Percentiles rank a stretch among this genome's conserved stretches.
Evolutionary conservation across 2,329 filamentous ascomycete genomes (phyloP).

Genomic region (Onygena corvina): DNA sequence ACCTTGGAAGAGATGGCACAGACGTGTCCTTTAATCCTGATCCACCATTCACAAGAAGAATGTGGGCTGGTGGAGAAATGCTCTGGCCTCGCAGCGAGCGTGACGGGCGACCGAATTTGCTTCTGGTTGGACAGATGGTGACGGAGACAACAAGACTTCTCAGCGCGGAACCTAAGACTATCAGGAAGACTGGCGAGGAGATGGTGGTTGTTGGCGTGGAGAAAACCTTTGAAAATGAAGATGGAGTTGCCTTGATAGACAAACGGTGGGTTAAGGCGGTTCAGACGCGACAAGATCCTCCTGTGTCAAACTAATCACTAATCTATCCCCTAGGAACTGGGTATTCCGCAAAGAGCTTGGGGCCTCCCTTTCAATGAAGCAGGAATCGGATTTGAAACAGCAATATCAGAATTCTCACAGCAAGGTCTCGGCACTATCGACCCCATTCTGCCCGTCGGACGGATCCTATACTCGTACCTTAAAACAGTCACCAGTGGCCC

Average conservation of each 20-base stretch:
- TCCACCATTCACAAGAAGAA: slow-evolving; percentile 48
- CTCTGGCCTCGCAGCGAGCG: slow-evolving; percentile 34
- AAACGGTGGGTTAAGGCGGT: slow-evolving; percentile 37
- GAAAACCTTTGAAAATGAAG: slow-evolving; percentile 45
- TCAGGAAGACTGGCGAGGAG: slow-evolving; percentile 42
- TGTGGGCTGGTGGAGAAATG: slow-evolving; percentile 57
- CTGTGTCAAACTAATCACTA: neutral
- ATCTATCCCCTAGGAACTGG: slow-evolving; percentile 28
- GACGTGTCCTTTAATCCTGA: slow-evolving; percentile 50
- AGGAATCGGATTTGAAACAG: neutral
- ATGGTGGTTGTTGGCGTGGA: slow-evolving; percentile 56
- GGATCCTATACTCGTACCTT: slow-evolving; percentile 25
- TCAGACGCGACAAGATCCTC: too few relatives aligned
- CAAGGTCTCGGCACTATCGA: slow-evolving; percentile 11
- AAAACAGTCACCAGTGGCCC: slow-evolving; percentile 28
- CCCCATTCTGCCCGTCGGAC: slow-evolving; percentile 16
- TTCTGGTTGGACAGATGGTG: slow-evolving; percentile 45
- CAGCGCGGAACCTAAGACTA: slow-evolving; percentile 44
- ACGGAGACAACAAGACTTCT: slow-evolving; percentile 47
- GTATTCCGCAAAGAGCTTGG: slow-evolving; percentile 34
- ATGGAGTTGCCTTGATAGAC: slow-evolving; percentile 45
- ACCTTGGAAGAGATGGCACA: slow-evolving; percentile 49
- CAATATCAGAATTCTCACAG: slow-evolving; percentile 7
- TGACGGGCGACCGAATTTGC: slow-evolving; percentile 26
- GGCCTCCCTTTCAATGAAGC: slow-evolving; percentile 14